Evolutionary conservation across 371 early-diverging fungal species (phyloP).

Genomic region (Mucor plumbeus): DNA sequence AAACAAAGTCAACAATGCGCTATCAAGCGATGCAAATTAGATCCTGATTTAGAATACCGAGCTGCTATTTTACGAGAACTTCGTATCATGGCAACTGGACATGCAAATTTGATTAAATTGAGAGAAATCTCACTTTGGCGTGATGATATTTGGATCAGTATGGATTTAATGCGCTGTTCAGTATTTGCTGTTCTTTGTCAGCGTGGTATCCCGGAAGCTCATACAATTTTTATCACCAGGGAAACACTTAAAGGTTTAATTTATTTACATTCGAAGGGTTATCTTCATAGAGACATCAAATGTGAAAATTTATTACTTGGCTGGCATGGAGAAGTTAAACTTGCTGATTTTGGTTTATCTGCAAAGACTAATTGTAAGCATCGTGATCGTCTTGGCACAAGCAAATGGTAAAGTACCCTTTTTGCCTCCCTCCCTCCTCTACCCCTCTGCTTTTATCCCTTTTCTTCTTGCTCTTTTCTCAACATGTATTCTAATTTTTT

Average conservation of each 20-base stretch:
- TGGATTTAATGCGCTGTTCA: constrained; percentile 57
- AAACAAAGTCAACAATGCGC: constrained; percentile 44
- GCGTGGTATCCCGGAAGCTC: constrained; percentile 53
- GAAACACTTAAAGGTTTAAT: constrained; percentile 72
- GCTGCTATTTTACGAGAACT: constrained; percentile 53
- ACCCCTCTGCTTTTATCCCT: neutral
- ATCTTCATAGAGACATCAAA: constrained; percentile 97
- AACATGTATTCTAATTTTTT: constrained; percentile 12
- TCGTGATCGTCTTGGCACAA: constrained; percentile 93
- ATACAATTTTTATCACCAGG: constrained; percentile 42
- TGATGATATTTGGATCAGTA: constrained; percentile 54
- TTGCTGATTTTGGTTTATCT: constrained; percentile 60
- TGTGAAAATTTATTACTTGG: constrained; percentile 97
- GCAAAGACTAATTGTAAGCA: constrained; percentile 48
- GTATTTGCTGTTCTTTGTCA: constrained; percentile 55
- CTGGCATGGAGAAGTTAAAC: constrained; percentile 90
- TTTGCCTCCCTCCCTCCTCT: too few relatives aligned
- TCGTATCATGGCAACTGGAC: constrained; percentile 50
- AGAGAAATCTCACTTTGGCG: constrained; percentile 47
- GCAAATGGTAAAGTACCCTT: constrained; percentile 70
- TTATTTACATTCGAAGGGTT: constrained; percentile 91
- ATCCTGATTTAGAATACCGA: constrained; percentile 51
- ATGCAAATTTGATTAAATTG: constrained; percentile 45
- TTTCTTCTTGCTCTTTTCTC: neutral
- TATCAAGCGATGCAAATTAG: constrained; percentile 51